A percentile compares a stretch with the other conserved stretches of the same genome.
Conservation (phyloP, 2,329 filamentous ascomycete species). For the Fusarium sp. region DNA sequence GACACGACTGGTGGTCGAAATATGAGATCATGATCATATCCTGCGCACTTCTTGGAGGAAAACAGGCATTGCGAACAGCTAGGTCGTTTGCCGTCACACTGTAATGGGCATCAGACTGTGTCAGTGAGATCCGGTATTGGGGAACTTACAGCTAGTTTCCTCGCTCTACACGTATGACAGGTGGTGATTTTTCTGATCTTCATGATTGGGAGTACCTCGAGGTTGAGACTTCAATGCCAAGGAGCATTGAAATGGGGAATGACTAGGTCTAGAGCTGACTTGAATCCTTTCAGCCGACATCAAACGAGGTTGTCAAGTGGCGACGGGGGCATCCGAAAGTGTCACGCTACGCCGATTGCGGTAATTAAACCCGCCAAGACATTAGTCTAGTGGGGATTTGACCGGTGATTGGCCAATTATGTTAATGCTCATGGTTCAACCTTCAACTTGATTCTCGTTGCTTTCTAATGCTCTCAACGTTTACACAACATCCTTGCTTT, state of each 20-base stretch:
- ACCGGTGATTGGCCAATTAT: background rate
- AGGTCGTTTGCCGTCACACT: conserved; percentile 41
- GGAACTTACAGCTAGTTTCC: conserved; percentile 39
- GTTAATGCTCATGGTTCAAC: background rate
- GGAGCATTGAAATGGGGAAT: background rate
- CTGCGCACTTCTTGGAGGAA: conserved; percentile 33
- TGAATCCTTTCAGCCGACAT: background rate
- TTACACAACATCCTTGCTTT: conserved; percentile 42
- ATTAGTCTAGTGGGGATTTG: background rate
- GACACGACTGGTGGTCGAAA: conserved; percentile 20
- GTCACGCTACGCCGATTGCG: background rate
- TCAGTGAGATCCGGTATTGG: background rate
- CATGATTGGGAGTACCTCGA: conserved; percentile 14
- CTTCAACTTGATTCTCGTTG: background rate
- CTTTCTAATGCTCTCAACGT: background rate
- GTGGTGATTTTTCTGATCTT: conserved; percentile 38
- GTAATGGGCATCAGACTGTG: background rate
- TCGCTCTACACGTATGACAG: conserved; percentile 40
- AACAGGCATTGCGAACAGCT: conserved; percentile 40
- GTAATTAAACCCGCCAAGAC: conserved; percentile 7
- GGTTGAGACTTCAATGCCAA: too few relatives aligned
- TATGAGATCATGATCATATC: conserved; percentile 42
- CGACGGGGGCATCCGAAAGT: background rate
- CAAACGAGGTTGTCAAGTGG: background rate
- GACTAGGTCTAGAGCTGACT: background rate